A percentile compares a stretch with the other conserved stretches of the same genome.
Conservation (phyloP, 345 rosid genomes). For the Atalantia buxifolia region DNA sequence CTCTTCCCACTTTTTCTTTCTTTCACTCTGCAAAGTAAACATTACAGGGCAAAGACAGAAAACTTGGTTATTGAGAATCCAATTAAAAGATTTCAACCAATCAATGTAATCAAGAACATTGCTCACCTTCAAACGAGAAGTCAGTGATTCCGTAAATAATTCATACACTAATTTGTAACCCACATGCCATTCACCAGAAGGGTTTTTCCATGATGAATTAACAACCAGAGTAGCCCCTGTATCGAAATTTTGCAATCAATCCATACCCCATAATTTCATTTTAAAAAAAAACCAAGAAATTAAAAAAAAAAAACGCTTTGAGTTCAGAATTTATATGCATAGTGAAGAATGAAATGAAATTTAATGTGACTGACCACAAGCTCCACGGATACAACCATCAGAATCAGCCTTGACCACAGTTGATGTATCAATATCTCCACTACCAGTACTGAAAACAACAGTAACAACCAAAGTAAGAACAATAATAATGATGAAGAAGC, state of each 20-base stretch:
- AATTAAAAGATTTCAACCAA: conserved; percentile 2
- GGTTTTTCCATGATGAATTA: conserved; percentile 89
- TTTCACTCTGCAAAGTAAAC: conserved; percentile 53
- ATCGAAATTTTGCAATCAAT: conserved; percentile 4
- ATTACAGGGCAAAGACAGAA: not conserved
- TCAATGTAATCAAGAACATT: conserved; percentile 3
- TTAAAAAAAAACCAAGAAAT: not conserved
- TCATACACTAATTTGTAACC: conserved; percentile 84
- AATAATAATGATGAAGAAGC: not conserved
- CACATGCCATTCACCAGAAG: conserved; percentile 90
- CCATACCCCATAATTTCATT: not conserved
- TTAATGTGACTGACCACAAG: conserved; percentile 57
- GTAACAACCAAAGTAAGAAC: not conserved
- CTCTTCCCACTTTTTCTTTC: conserved; percentile 88
- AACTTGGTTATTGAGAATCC: conserved; percentile 3
- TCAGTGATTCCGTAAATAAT: conserved; percentile 64
- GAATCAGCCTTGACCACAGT: conserved; percentile 78
- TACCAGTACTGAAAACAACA: conserved; percentile 65
- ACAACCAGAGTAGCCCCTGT: conserved; percentile 68
- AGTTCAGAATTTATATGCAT: not conserved
- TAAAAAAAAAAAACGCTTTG: not conserved
- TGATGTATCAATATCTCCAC: conserved; percentile 94
- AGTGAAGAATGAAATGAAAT: not conserved
- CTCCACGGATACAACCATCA: conserved; percentile 74
- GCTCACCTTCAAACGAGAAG: conserved; percentile 77